These are phyloP conservation scores for Solanum arcanum DNA, from an alignment of 257 asterid species.

Conservation along the genomic window DNA sequence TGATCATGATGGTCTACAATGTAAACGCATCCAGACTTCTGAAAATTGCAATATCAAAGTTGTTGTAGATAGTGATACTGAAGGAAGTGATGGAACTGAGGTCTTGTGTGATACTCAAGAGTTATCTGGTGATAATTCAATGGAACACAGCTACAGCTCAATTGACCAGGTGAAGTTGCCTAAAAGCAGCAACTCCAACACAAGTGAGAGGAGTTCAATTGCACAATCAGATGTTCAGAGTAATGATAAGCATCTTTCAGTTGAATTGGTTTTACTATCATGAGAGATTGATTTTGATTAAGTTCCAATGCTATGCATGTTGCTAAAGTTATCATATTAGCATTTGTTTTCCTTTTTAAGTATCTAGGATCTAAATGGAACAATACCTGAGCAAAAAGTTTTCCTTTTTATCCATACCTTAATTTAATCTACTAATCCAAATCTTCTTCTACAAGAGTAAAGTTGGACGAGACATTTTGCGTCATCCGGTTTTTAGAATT, in stretches of 20 bases:
- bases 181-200: slow-evolving; percentile 9
- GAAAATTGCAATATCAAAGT: slow-evolving; percentile 23
- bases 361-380: not conserved
- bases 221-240: slow-evolving; percentile 5
- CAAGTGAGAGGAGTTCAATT: slow-evolving; percentile 11
- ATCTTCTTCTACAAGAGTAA: not conserved
- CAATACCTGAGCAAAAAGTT: not conserved
- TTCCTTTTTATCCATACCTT: not conserved
- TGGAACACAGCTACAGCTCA: slow-evolving; percentile 8
- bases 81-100: slow-evolving; percentile 26
- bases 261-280: slow-evolving; percentile 5
- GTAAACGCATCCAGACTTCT: slow-evolving; percentile 12
- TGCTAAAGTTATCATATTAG: not conserved
- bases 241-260: slow-evolving; percentile 19
- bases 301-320: not conserved
- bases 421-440: not conserved
- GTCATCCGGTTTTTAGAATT: not conserved
- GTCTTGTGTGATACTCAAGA: slow-evolving; percentile 35
- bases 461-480: not conserved
- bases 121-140: slow-evolving; percentile 25
- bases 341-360: not conserved
- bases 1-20: slow-evolving; percentile 24
- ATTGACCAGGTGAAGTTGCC: slow-evolving; percentile 8
- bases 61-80: slow-evolving; percentile 22
- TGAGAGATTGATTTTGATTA: not conserved